These are phyloP conservation scores for Tulasnella sp. DNA, from an alignment of 768 basidiomycete genomes.

Conservation along the genomic window DNA sequence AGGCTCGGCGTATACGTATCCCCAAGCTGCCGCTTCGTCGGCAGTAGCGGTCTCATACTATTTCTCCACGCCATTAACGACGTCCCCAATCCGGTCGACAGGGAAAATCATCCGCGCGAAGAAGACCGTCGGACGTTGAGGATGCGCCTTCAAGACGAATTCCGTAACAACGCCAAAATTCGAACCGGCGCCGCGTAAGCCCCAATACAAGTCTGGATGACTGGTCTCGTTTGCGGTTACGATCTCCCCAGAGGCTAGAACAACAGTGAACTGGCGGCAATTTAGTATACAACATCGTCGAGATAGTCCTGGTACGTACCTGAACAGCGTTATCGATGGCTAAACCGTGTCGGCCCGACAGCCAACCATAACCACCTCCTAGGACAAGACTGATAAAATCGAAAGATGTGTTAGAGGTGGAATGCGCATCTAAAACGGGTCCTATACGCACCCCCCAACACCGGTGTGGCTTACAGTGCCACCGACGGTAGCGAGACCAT, in stretches of 20 bases:
- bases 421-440: background rate
- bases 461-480: background rate
- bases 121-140: background rate
- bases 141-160: conserved; percentile 3
- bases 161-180: background rate
- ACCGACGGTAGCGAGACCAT: background rate
- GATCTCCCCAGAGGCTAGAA: conserved; percentile 9
- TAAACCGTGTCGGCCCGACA: conserved; percentile 5
- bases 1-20: background rate
- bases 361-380: conserved; percentile 1
- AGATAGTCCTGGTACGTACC: background rate
- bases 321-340: background rate
- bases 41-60: background rate
- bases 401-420: no score
- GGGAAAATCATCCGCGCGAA: background rate
- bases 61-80: background rate
- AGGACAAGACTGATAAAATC: background rate
- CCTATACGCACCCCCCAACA: conserved; percentile 20
- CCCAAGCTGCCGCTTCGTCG: background rate
- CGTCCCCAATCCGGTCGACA: background rate
- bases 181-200: conserved; percentile 7
- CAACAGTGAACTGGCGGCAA: conserved; percentile 1
- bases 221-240: conserved; percentile 4
- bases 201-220: conserved; percentile 12
- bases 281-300: background rate